Evolutionary conservation across 768 basidiomycete genomes (phyloP).

Genomic region (Termitomyces sp.): DNA sequence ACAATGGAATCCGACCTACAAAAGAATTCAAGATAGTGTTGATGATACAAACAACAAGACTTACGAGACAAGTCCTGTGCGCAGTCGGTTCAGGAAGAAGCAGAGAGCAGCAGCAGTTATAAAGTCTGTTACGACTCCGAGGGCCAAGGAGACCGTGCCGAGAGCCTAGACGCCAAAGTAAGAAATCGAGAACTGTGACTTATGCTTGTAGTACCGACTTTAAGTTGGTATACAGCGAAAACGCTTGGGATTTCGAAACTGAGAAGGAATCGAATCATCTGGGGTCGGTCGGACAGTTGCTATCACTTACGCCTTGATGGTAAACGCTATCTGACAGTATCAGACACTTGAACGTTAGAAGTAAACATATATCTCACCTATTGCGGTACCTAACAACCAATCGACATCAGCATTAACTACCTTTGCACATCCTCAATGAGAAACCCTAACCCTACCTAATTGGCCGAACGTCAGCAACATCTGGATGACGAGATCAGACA

Average conservation of each 20-base stretch:
- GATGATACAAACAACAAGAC: conserved; percentile 10
- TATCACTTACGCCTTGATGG: conserved; percentile 38
- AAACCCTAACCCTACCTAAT: conserved; percentile 30
- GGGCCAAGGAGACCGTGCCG: conserved; percentile 8
- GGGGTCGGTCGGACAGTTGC: background rate
- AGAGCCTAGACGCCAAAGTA: background rate
- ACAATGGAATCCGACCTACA: conserved; percentile 55
- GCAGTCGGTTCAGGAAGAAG: conserved; percentile 51
- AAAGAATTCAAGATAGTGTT: background rate
- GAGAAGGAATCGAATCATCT: background rate
- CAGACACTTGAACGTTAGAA: background rate
- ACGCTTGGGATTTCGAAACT: conserved; percentile 39
- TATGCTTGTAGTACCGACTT: conserved; percentile 25
- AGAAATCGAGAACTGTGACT: background rate
- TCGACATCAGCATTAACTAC: background rate
- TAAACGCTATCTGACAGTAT: conserved; percentile 23
- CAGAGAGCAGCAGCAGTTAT: conserved; percentile 53
- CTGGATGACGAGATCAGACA: conserved; percentile 20
- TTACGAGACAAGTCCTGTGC: conserved; percentile 47
- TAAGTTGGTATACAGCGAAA: conserved; percentile 35
- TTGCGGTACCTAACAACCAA: conserved; percentile 26
- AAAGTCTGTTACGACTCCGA: conserved; percentile 53
- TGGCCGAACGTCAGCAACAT: conserved; percentile 42
- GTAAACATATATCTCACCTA: conserved; percentile 24
- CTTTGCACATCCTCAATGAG: conserved; percentile 5